Conservation (phyloP, 345 rosid genomes). For the Syzygium aromaticum region DNA sequence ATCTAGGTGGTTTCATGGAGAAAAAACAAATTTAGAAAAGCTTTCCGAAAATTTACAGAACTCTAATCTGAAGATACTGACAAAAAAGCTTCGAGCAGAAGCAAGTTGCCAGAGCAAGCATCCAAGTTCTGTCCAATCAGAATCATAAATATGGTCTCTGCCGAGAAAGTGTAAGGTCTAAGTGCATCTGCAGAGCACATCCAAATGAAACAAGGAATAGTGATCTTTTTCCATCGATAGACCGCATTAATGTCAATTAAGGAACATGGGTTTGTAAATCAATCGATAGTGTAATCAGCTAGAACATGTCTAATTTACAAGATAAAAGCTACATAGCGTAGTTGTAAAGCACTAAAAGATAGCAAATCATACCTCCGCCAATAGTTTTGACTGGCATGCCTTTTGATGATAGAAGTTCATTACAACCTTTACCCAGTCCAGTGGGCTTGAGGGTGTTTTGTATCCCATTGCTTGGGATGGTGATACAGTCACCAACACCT, state of each 20-base stretch:
- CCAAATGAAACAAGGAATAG: background rate
- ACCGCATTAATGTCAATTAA: background rate
- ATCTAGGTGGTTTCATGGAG: background rate
- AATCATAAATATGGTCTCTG: background rate
- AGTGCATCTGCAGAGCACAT: background rate
- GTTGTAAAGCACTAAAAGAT: background rate
- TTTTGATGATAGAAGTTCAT: slow-evolving; percentile 34
- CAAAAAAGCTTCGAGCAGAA: background rate
- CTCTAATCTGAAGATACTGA: background rate
- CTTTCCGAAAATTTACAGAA: background rate
- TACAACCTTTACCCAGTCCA: slow-evolving; percentile 18
- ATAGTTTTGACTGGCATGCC: slow-evolving; percentile 24
- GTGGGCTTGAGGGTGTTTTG: slow-evolving; percentile 18
- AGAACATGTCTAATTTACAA: background rate
- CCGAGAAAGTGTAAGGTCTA: background rate
- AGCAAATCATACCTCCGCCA: slow-evolving; percentile 1
- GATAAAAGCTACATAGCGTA: background rate
- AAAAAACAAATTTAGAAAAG: background rate
- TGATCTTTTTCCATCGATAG: background rate
- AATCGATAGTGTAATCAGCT: background rate
- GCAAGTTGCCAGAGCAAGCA: background rate
- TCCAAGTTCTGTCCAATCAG: background rate
- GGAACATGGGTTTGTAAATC: background rate
- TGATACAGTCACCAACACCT: slow-evolving; percentile 30
- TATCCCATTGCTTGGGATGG: slow-evolving; percentile 20